Percentiles rank a stretch among this genome's conserved stretches.
phyloP scores from a whole-genome alignment of 345 rosid species.

The Reutealis trisperma region DNA sequence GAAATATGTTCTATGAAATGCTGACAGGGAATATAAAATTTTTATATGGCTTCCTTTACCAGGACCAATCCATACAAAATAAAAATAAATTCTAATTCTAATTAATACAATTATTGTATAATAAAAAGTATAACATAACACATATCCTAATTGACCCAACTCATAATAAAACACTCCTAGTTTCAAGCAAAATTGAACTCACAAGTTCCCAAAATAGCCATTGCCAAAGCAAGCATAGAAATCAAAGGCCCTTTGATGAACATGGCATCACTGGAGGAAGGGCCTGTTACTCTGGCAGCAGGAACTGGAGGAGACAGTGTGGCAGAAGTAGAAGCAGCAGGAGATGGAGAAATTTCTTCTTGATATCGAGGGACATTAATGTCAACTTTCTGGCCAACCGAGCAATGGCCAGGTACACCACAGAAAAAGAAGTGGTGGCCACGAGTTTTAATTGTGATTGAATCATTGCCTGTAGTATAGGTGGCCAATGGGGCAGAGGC shows the following conservation, averaged over 20 bases:
- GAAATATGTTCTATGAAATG: no score
- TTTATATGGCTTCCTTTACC: no score
- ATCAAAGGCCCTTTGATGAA: constrained; percentile 25
- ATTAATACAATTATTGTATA: no score
- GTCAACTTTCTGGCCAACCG: constrained; percentile 86
- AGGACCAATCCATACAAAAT: no score
- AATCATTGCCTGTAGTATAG: constrained; percentile 84
- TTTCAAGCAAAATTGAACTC: constrained; percentile 16
- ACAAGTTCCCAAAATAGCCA: constrained; percentile 27
- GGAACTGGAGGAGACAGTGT: constrained; percentile 42
- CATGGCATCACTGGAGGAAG: constrained; percentile 45
- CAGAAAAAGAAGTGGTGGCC: constrained; percentile 95
- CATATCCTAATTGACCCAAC: neutral
- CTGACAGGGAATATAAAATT: no score
- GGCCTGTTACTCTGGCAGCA: constrained; percentile 46
- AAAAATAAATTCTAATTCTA: no score
- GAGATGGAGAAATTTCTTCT: constrained; percentile 32
- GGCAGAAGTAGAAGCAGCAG: constrained; percentile 26
- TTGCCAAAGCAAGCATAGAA: constrained; percentile 18
- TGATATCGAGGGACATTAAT: constrained; percentile 57
- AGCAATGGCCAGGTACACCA: constrained; percentile 93
- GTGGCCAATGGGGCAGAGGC: constrained; percentile 76
- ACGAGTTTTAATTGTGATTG: constrained; percentile 59
- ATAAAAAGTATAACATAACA: no score
- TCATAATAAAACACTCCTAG: no score